Percentiles rank a stretch among this genome's conserved stretches.
phyloP scores from a whole-genome alignment of 768 basidiomycete species.

The Tylopilus felleus region DNA sequence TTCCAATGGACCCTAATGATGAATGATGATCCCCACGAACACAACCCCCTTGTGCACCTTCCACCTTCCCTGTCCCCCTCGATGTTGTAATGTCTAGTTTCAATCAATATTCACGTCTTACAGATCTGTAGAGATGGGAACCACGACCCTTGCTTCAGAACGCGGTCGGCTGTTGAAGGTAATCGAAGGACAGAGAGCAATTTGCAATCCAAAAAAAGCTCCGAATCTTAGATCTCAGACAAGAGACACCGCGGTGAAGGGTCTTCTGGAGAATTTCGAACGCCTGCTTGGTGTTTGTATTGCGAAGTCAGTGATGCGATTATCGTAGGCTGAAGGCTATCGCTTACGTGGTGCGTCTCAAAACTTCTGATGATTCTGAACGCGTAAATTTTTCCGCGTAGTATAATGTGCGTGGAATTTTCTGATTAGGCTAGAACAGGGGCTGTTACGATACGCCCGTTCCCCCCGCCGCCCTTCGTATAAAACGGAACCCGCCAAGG shows the following conservation, averaged over 20 bases:
- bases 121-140: conserved; percentile 7
- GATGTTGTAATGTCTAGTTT: conserved; percentile 20
- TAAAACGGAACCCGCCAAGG: conserved; percentile 10
- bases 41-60: conserved; percentile 10
- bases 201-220: conserved; percentile 16
- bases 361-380: conserved; percentile 7
- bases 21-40: conserved; percentile 14
- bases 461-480: conserved; percentile 7
- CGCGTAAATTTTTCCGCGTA: conserved; percentile 12
- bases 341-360: conserved; percentile 26
- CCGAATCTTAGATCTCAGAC: conserved; percentile 10
- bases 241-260: conserved; percentile 31
- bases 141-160: conserved; percentile 13
- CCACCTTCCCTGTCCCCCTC: background rate
- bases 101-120: conserved; percentile 8
- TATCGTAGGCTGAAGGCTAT: conserved; percentile 18
- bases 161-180: conserved; percentile 7
- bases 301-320: conserved; percentile 18
- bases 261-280: conserved; percentile 8
- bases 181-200: conserved; percentile 17
- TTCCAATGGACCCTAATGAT: conserved; percentile 20
- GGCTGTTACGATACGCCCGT: conserved; percentile 4
- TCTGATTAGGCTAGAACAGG: conserved; percentile 12
- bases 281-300: conserved; percentile 3
- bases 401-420: background rate